A percentile compares a stretch with the other conserved stretches of the same genome.
Conservation (phyloP, 2,329 filamentous ascomycete genomes). For the Fusarium nisikadoi region DNA sequence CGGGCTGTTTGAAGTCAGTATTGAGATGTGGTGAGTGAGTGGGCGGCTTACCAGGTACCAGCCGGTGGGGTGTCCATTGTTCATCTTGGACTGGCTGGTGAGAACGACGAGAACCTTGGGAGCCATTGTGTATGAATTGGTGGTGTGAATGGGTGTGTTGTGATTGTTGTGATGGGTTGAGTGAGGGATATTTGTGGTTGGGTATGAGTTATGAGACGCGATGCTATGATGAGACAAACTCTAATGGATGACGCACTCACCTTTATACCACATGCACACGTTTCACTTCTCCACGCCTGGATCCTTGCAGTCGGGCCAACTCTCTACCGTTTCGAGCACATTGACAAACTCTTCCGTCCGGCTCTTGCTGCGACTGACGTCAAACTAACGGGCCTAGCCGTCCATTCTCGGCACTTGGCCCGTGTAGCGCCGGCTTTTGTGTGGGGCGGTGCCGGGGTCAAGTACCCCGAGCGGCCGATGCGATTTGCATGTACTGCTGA, state of each 20-base stretch:
- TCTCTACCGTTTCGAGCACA: conserved; percentile 15
- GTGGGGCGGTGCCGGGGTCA: conserved; percentile 15
- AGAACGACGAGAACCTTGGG: conserved; percentile 77
- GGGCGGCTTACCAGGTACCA: conserved; percentile 71
- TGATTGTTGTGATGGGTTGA: neutral
- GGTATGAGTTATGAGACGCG: neutral
- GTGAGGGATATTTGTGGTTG: neutral
- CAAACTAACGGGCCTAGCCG: conserved; percentile 26
- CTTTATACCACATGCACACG: conserved; percentile 25
- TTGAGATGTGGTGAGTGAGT: neutral
- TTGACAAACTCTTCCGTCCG: conserved; percentile 34
- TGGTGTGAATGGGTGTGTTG: neutral
- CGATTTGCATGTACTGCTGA: neutral
- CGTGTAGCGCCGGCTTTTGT: conserved; percentile 30
- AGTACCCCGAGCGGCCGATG: conserved; percentile 17
- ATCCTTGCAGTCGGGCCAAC: conserved; percentile 26
- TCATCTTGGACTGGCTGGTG: conserved; percentile 67
- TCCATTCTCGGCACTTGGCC: conserved; percentile 37
- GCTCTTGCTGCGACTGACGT: conserved; percentile 23
- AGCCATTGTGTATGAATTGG: conserved; percentile 52
- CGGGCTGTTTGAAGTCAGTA: conserved; percentile 55
- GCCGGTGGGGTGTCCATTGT: conserved; percentile 67
- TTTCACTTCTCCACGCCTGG: conserved; percentile 5
- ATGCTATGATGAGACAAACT: neutral
- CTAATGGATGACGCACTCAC: conserved; percentile 3